phyloP scores from a whole-genome alignment of 805 yeast species.

The Kurtzmaniella cleridarum region DNA sequence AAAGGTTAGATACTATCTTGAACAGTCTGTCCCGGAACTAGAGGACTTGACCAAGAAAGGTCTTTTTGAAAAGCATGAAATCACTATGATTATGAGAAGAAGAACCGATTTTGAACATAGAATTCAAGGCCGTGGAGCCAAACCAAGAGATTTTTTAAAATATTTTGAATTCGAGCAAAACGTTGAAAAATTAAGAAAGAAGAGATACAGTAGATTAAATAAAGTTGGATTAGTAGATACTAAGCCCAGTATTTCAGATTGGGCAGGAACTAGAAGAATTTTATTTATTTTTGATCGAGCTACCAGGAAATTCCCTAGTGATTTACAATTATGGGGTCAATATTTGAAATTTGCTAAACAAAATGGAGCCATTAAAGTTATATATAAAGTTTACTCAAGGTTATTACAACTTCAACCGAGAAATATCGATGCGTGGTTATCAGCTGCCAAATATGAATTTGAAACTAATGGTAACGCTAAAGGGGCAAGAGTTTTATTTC shows the following conservation, averaged over 20 bases:
- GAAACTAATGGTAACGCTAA: conserved; percentile 83
- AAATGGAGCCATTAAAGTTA: conserved; percentile 63
- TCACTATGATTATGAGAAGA: conserved; percentile 79
- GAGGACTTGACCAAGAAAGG: conserved; percentile 81
- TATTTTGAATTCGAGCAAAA: conserved; percentile 78
- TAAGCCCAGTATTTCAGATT: conserved; percentile 69
- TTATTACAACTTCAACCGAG: conserved; percentile 86
- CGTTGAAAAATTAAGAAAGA: conserved; percentile 70
- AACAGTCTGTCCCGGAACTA: conserved; percentile 81
- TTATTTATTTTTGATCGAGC: conserved; percentile 81
- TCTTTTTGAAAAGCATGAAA: conserved; percentile 76
- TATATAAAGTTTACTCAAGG: conserved; percentile 71
- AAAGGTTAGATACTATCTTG: conserved; percentile 47
- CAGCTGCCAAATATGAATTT: conserved; percentile 91
- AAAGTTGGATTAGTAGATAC: conserved; percentile 52
- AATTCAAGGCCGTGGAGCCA: conserved; percentile 76
- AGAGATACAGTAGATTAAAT: conserved; percentile 60
- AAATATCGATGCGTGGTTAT: conserved; percentile 84
- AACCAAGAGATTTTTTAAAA: conserved; percentile 66
- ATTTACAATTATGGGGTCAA: conserved; percentile 70
- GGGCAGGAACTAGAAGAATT: conserved; percentile 80
- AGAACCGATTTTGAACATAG: conserved; percentile 95
- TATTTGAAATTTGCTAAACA: conserved; percentile 66
- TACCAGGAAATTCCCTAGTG: conserved; percentile 71
- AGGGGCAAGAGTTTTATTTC: conserved; percentile 83